Evolutionary conservation across 306 rosid genomes (phyloP), one percentile per base, ranked within the genome.

Genomic region (Glycine soja): DNA sequence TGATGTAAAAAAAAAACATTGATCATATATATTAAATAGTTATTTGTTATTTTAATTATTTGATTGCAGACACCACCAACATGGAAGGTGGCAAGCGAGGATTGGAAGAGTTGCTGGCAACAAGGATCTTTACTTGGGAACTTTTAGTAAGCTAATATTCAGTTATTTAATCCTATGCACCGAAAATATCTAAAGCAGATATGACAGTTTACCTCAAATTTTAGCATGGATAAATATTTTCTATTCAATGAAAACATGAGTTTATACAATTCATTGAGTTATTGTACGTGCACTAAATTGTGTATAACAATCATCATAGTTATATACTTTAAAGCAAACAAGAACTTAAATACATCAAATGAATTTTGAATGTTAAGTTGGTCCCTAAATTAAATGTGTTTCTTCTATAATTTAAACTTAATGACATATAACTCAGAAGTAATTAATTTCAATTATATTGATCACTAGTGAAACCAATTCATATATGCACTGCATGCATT

Each of bases 1-100:
- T 8, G 4, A 9, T 10, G 10, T 16, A 42, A 42, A 10, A 18
- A 46, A 50, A 30, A 7, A 71, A 69, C 15, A 46, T 38, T 38
- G 43, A 38, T 46, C 2, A 24, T 47, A 47, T 51, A 13, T 24
- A 3, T 10, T 5, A 10, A 51, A 8, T 34, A 10, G 3, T n/a
- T 58, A 46, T 3, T 38, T 34, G 12, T 61, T 71, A 7, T 48
- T 74, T 69, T 8, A 65, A 58, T 57, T 1, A 45, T 75, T 16
- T 71, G 66, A 16, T 46, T 73, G 83, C 85, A 94, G 98, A 72
- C 98, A 94, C 78, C 98, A 94, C 74, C 98, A 94, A 82, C 98
- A 94, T 72, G 98, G 98, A 58, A 91, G 98, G 84, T 94, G 98
- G 98, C 98, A 94, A 83, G 98, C 98, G 2, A 89, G 98, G 86